Percentiles rank a stretch among this genome's conserved stretches.
phyloP scores from a whole-genome alignment of 73 alveolate genomes.

The Stentor roeselii region DNA sequence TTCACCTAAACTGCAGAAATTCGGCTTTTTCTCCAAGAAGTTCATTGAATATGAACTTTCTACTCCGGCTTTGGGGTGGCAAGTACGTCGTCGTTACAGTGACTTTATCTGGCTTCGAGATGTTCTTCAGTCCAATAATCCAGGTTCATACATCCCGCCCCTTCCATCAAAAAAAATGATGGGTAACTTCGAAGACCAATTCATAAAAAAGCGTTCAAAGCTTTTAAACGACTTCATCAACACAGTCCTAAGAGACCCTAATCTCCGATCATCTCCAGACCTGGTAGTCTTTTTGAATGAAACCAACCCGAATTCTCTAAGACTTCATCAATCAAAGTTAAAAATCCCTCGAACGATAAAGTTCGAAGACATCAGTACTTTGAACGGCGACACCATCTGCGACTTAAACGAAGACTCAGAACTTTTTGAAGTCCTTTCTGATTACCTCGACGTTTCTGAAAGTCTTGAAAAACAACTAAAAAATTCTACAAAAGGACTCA shows the following conservation, averaged over 20 bases:
- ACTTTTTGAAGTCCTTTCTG: not conserved
- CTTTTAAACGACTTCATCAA: not conserved
- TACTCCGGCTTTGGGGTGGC: conserved; percentile 71
- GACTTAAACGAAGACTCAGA: not conserved
- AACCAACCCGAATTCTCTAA: not conserved
- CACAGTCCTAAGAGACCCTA: not conserved
- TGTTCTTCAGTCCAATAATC: conserved; percentile 24
- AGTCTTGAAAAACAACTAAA: not conserved
- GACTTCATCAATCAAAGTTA: no score
- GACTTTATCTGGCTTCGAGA: conserved; percentile 71
- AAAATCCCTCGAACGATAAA: no score
- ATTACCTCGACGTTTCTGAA: not conserved
- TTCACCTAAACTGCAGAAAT: not conserved
- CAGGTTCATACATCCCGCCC: conserved; percentile 12
- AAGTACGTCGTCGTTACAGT: conserved; percentile 53
- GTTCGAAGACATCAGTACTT: not conserved
- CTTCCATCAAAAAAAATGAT: not conserved
- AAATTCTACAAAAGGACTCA: not conserved
- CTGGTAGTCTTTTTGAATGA: not conserved
- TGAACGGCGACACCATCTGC: not conserved
- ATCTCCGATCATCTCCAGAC: not conserved
- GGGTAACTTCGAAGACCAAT: not conserved
- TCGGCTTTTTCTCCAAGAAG: not conserved
- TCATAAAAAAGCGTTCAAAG: not conserved
- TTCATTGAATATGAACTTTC: conserved; percentile 29